Conservation (phyloP, 1,284 basidiomycete genomes). For the Mrakiaceae sp. region DNA sequence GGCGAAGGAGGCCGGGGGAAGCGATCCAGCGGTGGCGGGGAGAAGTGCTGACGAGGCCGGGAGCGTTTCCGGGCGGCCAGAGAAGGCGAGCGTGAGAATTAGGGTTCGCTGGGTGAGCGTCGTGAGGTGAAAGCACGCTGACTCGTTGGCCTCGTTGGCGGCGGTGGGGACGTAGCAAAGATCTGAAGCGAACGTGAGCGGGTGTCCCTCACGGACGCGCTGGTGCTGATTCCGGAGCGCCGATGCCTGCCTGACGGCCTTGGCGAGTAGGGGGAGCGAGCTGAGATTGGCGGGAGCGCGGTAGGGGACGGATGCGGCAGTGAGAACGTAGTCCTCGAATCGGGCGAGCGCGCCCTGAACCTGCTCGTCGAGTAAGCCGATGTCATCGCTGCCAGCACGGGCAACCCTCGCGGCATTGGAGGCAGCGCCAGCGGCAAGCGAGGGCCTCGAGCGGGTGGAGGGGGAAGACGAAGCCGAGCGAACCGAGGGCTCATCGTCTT, state of each 20-base stretch:
- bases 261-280: slow-evolving; percentile 24
- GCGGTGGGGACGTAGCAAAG: slow-evolving; percentile 16
- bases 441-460: too few species aligned
- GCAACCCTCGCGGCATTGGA: too few species aligned
- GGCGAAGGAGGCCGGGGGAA: slow-evolving; percentile 42
- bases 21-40: neutral
- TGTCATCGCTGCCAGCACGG: too few species aligned
- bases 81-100: slow-evolving; percentile 16
- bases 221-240: neutral
- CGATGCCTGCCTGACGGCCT: slow-evolving; percentile 6
- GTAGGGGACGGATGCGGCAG: slow-evolving; percentile 9
- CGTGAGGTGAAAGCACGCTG: slow-evolving; percentile 14
- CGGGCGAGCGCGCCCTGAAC: slow-evolving; percentile 10
- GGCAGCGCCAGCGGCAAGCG: too few species aligned
- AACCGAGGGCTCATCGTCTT: neutral
- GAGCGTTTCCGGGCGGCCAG: slow-evolving; percentile 8
- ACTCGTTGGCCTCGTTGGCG: neutral
- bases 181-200: slow-evolving; percentile 12
- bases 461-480: neutral
- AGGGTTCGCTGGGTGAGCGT: slow-evolving; percentile 2
- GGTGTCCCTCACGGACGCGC: slow-evolving; percentile 1
- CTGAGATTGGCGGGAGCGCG: slow-evolving; percentile 4
- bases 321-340: slow-evolving; percentile 14
- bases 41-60: slow-evolving; percentile 8
- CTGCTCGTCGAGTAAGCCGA: slow-evolving; percentile 9